Percentiles rank a stretch among this genome's conserved stretches.
Evolutionary conservation across 2,329 filamentous ascomycete species (phyloP).

Genomic region (Paecilomyces variotii): DNA sequence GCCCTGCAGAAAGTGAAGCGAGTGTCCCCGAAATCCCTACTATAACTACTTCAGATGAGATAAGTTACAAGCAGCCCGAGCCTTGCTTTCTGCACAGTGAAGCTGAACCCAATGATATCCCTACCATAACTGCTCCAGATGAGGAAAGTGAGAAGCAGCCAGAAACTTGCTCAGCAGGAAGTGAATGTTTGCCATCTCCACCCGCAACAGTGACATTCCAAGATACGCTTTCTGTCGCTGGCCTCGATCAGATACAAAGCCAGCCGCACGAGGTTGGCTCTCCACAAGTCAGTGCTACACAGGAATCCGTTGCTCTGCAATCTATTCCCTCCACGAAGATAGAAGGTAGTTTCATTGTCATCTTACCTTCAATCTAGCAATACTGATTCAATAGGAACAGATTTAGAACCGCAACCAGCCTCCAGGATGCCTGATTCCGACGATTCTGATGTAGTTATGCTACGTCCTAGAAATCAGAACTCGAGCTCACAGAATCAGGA

Average conservation of each 20-base stretch:
- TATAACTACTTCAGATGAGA: neutral
- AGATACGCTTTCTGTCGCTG: neutral
- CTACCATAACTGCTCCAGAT: neutral
- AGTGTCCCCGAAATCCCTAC: too few relatives aligned
- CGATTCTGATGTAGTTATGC: slow-evolving; percentile 15
- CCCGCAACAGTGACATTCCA: neutral
- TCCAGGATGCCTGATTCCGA: slow-evolving; percentile 7
- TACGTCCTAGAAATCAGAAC: slow-evolving; percentile 6
- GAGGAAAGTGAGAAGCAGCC: neutral
- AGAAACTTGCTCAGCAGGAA: neutral
- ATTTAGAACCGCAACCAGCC: neutral
- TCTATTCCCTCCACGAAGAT: neutral
- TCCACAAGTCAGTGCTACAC: neutral
- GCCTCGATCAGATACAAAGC: neutral
- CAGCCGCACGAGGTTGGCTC: neutral
- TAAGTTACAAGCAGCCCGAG: neutral
- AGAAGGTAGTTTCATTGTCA: neutral
- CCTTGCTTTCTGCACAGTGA: neutral
- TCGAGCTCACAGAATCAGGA: neutral
- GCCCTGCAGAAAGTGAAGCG: neutral
- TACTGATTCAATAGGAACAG: neutral
- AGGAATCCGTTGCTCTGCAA: neutral
- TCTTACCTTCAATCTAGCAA: neutral
- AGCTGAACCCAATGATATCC: neutral
- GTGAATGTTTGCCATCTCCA: neutral